A percentile compares a stretch with the other conserved stretches of the same genome.
Conservation (phyloP, 164 flowering plant species). For the Umbilicus rupestris region DNA sequence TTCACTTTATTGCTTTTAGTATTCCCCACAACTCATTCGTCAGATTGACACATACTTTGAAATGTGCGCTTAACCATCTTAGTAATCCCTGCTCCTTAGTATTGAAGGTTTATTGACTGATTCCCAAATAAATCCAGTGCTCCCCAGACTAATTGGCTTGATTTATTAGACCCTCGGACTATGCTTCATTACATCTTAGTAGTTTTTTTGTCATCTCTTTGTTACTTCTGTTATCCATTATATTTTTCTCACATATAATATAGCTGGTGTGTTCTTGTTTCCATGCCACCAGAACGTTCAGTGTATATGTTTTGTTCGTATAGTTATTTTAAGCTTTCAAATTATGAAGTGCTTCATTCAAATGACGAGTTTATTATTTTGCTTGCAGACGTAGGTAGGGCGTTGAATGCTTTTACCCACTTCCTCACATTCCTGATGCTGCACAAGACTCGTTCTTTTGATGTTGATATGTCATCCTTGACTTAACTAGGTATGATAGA, state of each 20-base stretch:
- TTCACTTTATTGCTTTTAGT: neutral
- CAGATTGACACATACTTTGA: neutral
- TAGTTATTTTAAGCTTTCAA: neutral
- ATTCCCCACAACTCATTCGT: neutral
- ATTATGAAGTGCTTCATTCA: neutral
- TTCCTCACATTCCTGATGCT: neutral
- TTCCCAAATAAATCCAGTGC: too few relatives aligned
- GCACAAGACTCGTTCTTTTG: neutral
- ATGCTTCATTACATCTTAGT: neutral
- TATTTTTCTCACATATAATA: neutral
- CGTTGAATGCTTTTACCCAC: neutral
- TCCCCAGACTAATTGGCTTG: too few relatives aligned
- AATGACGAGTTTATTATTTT: neutral
- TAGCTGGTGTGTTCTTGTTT: too few relatives aligned
- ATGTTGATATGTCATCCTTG: neutral
- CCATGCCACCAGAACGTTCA: neutral
- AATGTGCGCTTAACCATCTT: neutral
- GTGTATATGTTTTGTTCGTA: neutral
- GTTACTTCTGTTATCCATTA: neutral
- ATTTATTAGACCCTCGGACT: neutral
- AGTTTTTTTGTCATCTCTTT: neutral
- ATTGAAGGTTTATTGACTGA: too few relatives aligned
- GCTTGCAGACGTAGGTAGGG: neutral
- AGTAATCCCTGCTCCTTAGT: too few relatives aligned
- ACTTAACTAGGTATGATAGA: conserved; percentile 4